Evolutionary conservation across 345 rosid species (phyloP).

Genomic region (Murraya koenigii): DNA sequence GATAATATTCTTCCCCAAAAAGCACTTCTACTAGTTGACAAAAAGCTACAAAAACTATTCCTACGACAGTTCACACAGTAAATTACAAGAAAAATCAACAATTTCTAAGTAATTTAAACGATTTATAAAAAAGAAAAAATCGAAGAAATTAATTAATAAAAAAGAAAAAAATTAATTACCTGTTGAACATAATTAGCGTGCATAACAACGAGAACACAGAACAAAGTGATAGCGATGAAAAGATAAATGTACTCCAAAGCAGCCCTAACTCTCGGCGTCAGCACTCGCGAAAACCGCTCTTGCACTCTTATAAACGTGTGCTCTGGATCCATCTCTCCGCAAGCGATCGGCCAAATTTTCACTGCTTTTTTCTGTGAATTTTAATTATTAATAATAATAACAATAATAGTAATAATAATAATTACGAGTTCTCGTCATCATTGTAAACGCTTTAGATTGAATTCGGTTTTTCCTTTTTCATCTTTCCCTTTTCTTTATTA

Average conservation of each 20-base stretch:
- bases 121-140: not conserved
- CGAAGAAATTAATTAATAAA: not conserved
- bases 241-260: conserved; percentile 82
- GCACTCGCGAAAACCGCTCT: conserved; percentile 89
- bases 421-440: too few relatives aligned
- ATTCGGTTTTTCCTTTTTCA: too few relatives aligned
- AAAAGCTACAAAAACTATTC: not conserved
- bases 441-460: too few relatives aligned
- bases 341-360: too few relatives aligned
- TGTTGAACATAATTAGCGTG: conserved; percentile 99
- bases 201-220: conserved; percentile 92
- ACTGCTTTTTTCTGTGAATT: too few relatives aligned
- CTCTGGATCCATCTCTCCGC: conserved; percentile 83
- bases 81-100: not conserved
- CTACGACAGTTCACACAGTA: not conserved
- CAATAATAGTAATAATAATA: too few relatives aligned
- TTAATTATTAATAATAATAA: too few relatives aligned
- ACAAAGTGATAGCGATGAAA: conserved; percentile 75
- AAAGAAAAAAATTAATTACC: conserved; percentile 33
- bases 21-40: not conserved
- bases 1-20: not conserved
- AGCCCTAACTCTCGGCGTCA: conserved; percentile 75
- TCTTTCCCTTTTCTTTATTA: too few relatives aligned
- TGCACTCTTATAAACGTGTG: conserved; percentile 94
- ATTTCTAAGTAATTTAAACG: not conserved